These are phyloP conservation scores for Rhododendron williamsianum DNA, from an alignment of 148 eudicot species.

Conservation along the genomic window DNA sequence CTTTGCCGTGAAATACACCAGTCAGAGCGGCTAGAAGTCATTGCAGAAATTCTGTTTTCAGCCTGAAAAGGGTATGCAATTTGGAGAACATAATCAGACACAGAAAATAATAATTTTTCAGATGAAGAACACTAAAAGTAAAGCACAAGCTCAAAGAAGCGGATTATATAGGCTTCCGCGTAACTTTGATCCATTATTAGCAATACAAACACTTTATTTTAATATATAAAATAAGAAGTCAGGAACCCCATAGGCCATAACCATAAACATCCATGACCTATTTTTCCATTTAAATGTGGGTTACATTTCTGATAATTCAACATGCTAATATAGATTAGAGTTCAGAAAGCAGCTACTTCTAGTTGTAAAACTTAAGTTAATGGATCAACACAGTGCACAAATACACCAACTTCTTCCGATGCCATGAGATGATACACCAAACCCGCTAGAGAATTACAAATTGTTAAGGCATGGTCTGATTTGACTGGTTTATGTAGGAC, in stretches of 20 bases:
- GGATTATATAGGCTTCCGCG: neutral
- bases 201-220: neutral
- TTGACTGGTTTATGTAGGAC: neutral
- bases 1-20: slow-evolving; percentile 99
- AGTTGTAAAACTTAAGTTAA: neutral
- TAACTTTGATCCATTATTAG: neutral
- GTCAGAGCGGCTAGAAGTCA: slow-evolving; percentile 95
- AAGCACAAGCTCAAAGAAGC: neutral
- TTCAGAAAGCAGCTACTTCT: too few relatives aligned
- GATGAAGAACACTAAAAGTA: neutral
- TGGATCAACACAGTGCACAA: neutral
- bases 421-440: too few relatives aligned
- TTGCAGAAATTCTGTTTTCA: slow-evolving; percentile 80
- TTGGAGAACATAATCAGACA: slow-evolving; percentile 5
- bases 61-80: slow-evolving; percentile 35
- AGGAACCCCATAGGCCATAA: neutral
- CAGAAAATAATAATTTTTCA: neutral
- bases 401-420: neutral
- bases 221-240: neutral
- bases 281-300: too few relatives aligned
- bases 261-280: neutral
- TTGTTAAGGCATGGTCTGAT: neutral
- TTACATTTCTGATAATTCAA: too few relatives aligned
- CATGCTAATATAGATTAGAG: too few relatives aligned
- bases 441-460: neutral